Conservation (phyloP, 331 rosid genomes). For the Quercus lobata region DNA sequence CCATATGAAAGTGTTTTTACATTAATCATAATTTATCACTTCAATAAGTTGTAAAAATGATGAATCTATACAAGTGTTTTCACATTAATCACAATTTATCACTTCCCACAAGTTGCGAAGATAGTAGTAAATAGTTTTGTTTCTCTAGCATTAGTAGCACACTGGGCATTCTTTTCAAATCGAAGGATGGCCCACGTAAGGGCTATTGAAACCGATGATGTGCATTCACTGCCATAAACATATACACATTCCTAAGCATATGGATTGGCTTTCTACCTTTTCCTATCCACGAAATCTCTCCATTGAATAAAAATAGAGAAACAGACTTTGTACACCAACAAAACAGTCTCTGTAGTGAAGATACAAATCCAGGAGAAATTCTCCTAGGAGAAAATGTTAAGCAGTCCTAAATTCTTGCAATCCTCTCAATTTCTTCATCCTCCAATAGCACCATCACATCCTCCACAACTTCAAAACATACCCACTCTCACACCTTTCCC, state of each 20-base stretch:
- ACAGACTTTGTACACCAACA: not conserved
- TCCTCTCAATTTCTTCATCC: slow-evolving; percentile 36
- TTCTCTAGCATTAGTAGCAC: not conserved
- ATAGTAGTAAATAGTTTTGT: too few relatives aligned
- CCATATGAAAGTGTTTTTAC: too few relatives aligned
- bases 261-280: slow-evolving; percentile 32
- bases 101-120: too few relatives aligned
- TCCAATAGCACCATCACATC: slow-evolving; percentile 23
- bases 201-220: not conserved
- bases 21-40: too few relatives aligned
- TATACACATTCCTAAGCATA: not conserved
- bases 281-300: slow-evolving; percentile 59
- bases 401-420: slow-evolving; percentile 35
- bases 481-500: slow-evolving; percentile 30
- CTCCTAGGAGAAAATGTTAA: slow-evolving; percentile 40
- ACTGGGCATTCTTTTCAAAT: not conserved
- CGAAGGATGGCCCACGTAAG: not conserved
- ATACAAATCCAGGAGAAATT: not conserved
- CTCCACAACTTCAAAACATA: slow-evolving; percentile 33
- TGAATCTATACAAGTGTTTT: too few relatives aligned
- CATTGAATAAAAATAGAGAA: not conserved
- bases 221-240: slow-evolving; percentile 16
- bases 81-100: too few relatives aligned
- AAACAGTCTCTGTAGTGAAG: slow-evolving; percentile 13
- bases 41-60: too few relatives aligned